A percentile compares a stretch with the other conserved stretches of the same genome.
phyloP scores from a whole-genome alignment of 208 protist genomes.

The Leishmania turanica region DNA sequence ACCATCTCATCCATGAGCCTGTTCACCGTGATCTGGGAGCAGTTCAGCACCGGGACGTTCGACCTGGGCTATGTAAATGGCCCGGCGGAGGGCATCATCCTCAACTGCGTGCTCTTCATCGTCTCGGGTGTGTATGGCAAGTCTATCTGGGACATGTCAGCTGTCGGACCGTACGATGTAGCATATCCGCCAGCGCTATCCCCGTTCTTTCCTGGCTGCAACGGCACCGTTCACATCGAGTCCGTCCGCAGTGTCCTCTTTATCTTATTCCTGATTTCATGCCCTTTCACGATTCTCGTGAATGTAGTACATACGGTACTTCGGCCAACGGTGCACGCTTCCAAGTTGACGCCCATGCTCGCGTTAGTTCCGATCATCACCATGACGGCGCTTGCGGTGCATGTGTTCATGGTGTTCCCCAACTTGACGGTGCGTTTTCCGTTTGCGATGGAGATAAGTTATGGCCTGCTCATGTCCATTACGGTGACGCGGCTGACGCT shows the following conservation, averaged over 20 bases:
- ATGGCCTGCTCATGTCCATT: constrained; percentile 68
- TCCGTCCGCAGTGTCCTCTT: constrained; percentile 57
- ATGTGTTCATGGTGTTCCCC: constrained; percentile 46
- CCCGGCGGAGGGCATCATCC: constrained; percentile 87
- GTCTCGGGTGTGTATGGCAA: constrained; percentile 44
- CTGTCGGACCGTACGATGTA: constrained; percentile 50
- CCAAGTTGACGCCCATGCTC: constrained; percentile 34
- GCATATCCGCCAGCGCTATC: constrained; percentile 8
- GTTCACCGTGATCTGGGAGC: constrained; percentile 87
- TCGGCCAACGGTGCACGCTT: constrained; percentile 36
- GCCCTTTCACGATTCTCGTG: constrained; percentile 45
- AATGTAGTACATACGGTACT: constrained; percentile 62
- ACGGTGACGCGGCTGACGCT: constrained; percentile 82
- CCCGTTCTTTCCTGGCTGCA: constrained; percentile 17
- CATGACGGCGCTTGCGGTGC: constrained; percentile 48
- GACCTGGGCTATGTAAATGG: constrained; percentile 89
- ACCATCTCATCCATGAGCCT: constrained; percentile 56
- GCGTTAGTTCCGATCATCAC: constrained; percentile 49
- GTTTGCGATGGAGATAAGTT: constrained; percentile 80
- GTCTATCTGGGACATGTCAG: constrained; percentile 48
- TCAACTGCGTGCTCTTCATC: constrained; percentile 65
- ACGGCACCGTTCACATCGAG: constrained; percentile 40
- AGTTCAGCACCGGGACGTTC: constrained; percentile 92
- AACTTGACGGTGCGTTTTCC: constrained; percentile 54
- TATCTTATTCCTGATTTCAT: constrained; percentile 35